phyloP scores from a whole-genome alignment of 495 filamentous ascomycete species.

The Aspergillus ostianus region DNA sequence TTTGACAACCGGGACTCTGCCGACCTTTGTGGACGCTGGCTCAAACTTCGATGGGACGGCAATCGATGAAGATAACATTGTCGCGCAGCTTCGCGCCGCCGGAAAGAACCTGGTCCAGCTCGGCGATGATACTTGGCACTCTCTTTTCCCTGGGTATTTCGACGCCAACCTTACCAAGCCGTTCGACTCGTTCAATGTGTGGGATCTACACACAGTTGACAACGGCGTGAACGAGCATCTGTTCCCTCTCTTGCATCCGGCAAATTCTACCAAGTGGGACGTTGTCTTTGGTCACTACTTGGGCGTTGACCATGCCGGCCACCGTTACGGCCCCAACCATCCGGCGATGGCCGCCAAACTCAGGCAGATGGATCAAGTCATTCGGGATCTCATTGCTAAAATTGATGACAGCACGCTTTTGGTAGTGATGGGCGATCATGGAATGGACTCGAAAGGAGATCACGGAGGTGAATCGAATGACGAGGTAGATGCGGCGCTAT shows the following conservation, averaged over 20 bases:
- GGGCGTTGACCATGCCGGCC: constrained; percentile 95
- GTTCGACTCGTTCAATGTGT: constrained; percentile 97
- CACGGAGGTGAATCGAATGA: constrained; percentile 96
- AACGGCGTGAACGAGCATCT: constrained; percentile 94
- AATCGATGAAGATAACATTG: constrained; percentile 95
- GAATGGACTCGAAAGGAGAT: constrained; percentile 96
- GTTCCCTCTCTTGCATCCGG: constrained; percentile 70
- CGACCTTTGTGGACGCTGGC: constrained; percentile 89
- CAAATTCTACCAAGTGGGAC: constrained; percentile 75
- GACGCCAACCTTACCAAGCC: constrained; percentile 77
- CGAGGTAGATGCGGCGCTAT: constrained; percentile 89
- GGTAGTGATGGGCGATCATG: constrained; percentile 97
- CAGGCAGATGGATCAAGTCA: constrained; percentile 81
- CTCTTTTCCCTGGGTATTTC: constrained; percentile 89
- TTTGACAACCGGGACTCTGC: constrained; percentile 90
- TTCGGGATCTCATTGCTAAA: constrained; percentile 65
- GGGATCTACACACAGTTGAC: constrained; percentile 95
- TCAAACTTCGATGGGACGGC: constrained; percentile 94
- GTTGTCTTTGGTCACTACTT: constrained; percentile 89
- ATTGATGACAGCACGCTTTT: constrained; percentile 85
- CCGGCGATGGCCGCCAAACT: constrained; percentile 87
- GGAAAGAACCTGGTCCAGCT: constrained; percentile 88
- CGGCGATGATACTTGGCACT: constrained; percentile 95
- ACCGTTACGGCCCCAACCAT: constrained; percentile 93
- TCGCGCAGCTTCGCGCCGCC: constrained; percentile 75